A percentile compares a stretch with the other conserved stretches of the same genome.
phyloP scores from a whole-genome alignment of 2,329 filamentous ascomycete genomes.

The Metarhizium anisopliae region DNA sequence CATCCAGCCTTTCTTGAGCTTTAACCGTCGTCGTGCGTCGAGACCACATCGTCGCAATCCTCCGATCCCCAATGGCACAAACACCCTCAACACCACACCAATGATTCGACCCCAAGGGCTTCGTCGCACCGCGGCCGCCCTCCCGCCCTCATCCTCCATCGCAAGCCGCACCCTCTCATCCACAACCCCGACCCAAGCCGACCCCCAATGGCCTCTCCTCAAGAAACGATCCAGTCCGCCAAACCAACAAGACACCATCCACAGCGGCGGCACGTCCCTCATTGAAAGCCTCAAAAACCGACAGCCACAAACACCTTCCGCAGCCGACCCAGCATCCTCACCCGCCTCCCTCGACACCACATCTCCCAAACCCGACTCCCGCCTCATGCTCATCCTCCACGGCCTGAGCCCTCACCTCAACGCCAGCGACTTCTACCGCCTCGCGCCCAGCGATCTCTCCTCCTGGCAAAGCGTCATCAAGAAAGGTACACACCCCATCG shows the following conservation, averaged over 20 bases:
- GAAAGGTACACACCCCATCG: conserved; percentile 31
- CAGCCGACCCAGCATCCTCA: background rate
- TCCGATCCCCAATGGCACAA: background rate
- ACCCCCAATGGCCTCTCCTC: conserved; percentile 5
- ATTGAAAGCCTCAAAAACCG: background rate
- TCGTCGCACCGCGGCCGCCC: background rate
- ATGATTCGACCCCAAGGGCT: background rate
- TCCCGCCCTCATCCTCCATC: background rate
- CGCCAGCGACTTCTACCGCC: conserved; percentile 62
- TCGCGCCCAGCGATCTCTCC: conserved; percentile 57
- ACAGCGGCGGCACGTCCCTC: background rate
- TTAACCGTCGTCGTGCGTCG: too few species aligned
- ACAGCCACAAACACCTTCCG: too few species aligned
- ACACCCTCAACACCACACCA: background rate
- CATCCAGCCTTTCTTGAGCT: too few species aligned
- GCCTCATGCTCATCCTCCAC: conserved; percentile 44
- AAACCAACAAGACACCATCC: background rate
- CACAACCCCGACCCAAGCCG: background rate
- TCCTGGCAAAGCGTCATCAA: conserved; percentile 57
- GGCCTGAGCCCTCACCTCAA: conserved; percentile 50
- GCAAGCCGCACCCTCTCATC: background rate
- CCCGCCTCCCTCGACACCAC: background rate
- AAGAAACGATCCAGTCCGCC: background rate
- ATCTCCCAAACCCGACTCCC: conserved; percentile 1
- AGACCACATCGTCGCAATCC: background rate